Base-by-base conservation (phyloP, 371 early-diverging fungal genomes). In the Haplosporangium sp. region DNA sequence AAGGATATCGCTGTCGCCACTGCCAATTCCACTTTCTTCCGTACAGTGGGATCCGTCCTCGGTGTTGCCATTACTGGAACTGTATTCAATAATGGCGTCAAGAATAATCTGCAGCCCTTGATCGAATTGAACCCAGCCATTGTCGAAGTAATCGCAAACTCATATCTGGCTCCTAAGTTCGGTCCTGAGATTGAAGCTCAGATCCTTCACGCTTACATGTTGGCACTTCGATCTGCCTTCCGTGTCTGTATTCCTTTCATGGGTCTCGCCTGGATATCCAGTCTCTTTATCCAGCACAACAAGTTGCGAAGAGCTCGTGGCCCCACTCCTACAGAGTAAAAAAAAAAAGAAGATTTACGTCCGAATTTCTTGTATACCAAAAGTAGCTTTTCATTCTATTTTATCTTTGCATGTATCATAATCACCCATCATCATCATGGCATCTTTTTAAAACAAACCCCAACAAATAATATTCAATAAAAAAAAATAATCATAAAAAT, bases 1-100 rank as follows among this genome's bases (percentile, higher is more conserved):
- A 82, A 81, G 55, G 87, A 90, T 64, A 87, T 92, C 66, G 90
- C 94, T n/a, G 83, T 93, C 19, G 90, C 87, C 44, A 91, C 95
- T 34, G 82, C 90, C 39, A 75, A 87, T 69, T 63, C 83, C 19
- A 84, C 85, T 63, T 90, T 89, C 69, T 83, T 82, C 67, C 88
- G 90, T 39, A 85, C 90, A 4, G 83, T 93, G 48, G 94, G 95
- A 53, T 90, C 92, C 61, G 87, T 89, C 2, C 74, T 92, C 50
- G 93, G 93, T 10, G 85, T 94, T 64, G 92, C 92, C 42, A 71
- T 91, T 13, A 73, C 81, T 20, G 89, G 86, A 5, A 81, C 88
- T 3, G 71, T 89, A 45, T 87, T 88, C 74, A 85, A 83, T 65
- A 88, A 88, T 71, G 58, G 56, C 6, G 67, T 86, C 40, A 67